Base-by-base conservation (phyloP, 441 rosid genomes). In the Adansonia madagascariensis region DNA sequence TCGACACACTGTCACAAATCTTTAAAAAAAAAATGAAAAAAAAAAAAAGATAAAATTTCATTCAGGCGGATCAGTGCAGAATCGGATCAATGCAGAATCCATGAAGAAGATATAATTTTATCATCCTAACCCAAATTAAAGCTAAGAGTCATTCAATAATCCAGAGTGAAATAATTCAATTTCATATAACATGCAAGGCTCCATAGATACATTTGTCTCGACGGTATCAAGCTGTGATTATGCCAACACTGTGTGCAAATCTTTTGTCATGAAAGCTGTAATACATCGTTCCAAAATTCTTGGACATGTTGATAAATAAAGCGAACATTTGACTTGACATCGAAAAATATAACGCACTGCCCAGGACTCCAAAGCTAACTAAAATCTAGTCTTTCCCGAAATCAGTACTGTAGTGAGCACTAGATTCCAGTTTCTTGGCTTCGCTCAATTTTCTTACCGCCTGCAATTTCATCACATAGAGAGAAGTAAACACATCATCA, bases 391-490 rank as follows among this genome's bases (percentile, higher is more conserved):
- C 94, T 82, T 94, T 90, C 47, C 90, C 82, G 64, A 89, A 89
- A 74, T 86, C 91, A 50, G 88, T 73, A 78, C 68, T 87, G 84
- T 92, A 89, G 57, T 91, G 85, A 18, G 94, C 81, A 74, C 84
- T 94, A 17, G 94, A 92, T 79, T 94, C 95, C 6, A 92, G 92
- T 79, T 94, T 91, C 90, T 89, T 92, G 0, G 90, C 91, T 82
- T 88, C 93, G 3, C 75, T 87, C 62, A 89, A 76, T 74, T 91
- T 92, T 78, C 86, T 84, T 10, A 90, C 98, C 62, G 96, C 67
- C 67, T 62, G 67, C 43, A 62, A 62, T 62, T 31, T 31, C 46
- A 62, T 35, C 44, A 35, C 18, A 62, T 14, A 2, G 12, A 17
- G 17, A 8, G 7, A 76, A 60, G 24, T 15, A 1, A 20, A 44